phyloP scores from a whole-genome alignment of 768 basidiomycete genomes.

The Lactarius trivialis region DNA sequence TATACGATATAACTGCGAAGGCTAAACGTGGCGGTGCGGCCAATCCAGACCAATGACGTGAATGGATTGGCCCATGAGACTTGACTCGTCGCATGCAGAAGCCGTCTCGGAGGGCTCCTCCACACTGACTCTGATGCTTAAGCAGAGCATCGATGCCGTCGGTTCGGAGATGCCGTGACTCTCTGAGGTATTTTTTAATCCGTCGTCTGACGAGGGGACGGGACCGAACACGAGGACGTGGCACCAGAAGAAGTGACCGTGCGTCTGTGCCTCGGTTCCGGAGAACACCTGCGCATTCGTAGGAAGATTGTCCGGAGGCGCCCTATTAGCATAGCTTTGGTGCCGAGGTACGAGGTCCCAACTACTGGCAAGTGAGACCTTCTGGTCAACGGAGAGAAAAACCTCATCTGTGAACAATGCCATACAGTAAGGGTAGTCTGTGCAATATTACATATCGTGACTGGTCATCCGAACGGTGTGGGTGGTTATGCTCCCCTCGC shows the following conservation, averaged over 20 bases:
- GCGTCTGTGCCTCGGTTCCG: background rate
- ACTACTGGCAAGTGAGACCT: background rate
- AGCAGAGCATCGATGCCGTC: background rate
- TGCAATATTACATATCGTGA: background rate
- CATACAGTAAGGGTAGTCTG: background rate
- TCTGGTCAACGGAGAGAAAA: background rate
- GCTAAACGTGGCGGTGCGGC: background rate
- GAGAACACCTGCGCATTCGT: background rate
- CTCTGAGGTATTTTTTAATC: background rate
- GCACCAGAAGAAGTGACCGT: background rate
- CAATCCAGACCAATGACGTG: background rate
- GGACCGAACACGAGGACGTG: background rate
- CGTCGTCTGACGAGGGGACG: background rate
- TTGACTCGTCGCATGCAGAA: background rate
- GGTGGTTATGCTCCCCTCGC: conserved; percentile 45
- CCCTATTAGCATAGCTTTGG: background rate
- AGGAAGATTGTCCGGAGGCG: background rate
- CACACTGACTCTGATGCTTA: background rate
- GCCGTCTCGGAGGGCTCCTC: background rate
- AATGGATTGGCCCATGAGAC: background rate
- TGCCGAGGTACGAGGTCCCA: background rate
- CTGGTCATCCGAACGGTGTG: background rate
- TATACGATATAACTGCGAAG: background rate
- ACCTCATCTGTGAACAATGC: background rate
- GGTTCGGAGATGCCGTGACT: background rate